A percentile compares a stretch with the other conserved stretches of the same genome.
These are phyloP conservation scores for Mucor saturninus DNA, from an alignment of 371 early-diverging fungal species.

Conservation along the genomic window DNA sequence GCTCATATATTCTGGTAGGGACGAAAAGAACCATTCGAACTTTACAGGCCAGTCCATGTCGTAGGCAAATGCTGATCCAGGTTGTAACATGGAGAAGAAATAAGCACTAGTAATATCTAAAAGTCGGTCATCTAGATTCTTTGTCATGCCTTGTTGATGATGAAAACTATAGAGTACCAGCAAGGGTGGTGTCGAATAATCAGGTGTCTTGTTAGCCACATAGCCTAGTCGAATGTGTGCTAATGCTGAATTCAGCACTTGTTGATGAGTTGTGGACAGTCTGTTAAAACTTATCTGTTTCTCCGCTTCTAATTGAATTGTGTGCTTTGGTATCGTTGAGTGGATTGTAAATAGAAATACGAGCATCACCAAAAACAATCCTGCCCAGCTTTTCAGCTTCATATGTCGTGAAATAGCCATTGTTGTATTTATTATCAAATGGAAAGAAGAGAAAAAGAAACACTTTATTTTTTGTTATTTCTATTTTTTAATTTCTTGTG, in stretches of 20 bases:
- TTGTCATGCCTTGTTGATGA: conserved; percentile 11
- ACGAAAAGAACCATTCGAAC: conserved; percentile 45
- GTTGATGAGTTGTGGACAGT: conserved; percentile 13
- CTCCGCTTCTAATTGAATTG: neutral
- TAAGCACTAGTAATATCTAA: conserved; percentile 38
- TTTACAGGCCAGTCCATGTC: conserved; percentile 39
- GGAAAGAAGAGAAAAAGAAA: neutral
- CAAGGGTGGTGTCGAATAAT: conserved; percentile 45
- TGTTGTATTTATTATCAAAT: neutral
- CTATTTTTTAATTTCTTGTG: neutral
- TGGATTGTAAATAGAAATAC: neutral
- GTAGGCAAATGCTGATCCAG: conserved; percentile 45
- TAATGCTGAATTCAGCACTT: conserved; percentile 32
- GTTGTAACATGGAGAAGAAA: conserved; percentile 43
- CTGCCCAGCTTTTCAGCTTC: conserved; percentile 7
- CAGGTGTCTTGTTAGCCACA: conserved; percentile 50
- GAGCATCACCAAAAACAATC: neutral
- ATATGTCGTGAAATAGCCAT: conserved; percentile 3
- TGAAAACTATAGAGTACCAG: conserved; percentile 36
- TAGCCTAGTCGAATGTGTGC: conserved; percentile 48
- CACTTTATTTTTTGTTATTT: neutral
- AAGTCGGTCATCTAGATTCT: conserved; percentile 30
- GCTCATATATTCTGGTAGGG: conserved; percentile 35
- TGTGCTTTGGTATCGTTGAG: neutral
- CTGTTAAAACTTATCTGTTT: conserved; percentile 6